Percentiles rank a stretch among this genome's conserved stretches.
Conservation (phyloP, 2,329 filamentous ascomycete species). For the Neofusicoccum parvum region DNA sequence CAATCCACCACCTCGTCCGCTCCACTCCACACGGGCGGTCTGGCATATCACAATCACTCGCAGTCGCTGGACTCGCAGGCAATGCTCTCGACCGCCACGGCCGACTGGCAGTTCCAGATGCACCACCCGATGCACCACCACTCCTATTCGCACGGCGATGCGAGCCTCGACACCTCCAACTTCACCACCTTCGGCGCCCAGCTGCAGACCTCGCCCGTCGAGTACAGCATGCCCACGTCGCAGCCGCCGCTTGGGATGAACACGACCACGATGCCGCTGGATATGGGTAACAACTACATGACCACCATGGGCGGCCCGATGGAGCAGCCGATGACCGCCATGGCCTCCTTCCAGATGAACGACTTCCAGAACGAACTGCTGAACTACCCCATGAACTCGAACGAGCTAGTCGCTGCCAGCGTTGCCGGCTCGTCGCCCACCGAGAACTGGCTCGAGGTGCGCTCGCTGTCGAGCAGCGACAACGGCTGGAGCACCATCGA, state of each 20-base stretch:
- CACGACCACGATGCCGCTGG: conserved; percentile 44
- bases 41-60: conserved; percentile 31
- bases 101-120: conserved; percentile 45
- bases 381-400: conserved; percentile 51
- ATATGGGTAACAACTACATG: conserved; percentile 41
- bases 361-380: conserved; percentile 75
- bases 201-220: conserved; percentile 50
- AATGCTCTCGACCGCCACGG: conserved; percentile 43
- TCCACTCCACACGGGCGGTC: conserved; percentile 37
- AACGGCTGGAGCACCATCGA: conserved; percentile 87
- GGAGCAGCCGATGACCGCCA: conserved; percentile 45
- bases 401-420: conserved; percentile 45
- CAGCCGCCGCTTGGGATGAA: conserved; percentile 29
- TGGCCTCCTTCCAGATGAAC: conserved; percentile 48
- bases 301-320: conserved; percentile 43
- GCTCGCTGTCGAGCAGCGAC: conserved; percentile 83
- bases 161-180: conserved; percentile 38
- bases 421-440: conserved; percentile 49
- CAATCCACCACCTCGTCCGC: conserved; percentile 33
- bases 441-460: conserved; percentile 79
- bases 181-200: conserved; percentile 37
- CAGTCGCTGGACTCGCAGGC: conserved; percentile 38
- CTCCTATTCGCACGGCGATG: conserved; percentile 36
- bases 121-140: conserved; percentile 33
- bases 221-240: conserved; percentile 47